Evolutionary conservation across 495 filamentous ascomycete genomes (phyloP).

Genomic region (Penicillium verhagenii): DNA sequence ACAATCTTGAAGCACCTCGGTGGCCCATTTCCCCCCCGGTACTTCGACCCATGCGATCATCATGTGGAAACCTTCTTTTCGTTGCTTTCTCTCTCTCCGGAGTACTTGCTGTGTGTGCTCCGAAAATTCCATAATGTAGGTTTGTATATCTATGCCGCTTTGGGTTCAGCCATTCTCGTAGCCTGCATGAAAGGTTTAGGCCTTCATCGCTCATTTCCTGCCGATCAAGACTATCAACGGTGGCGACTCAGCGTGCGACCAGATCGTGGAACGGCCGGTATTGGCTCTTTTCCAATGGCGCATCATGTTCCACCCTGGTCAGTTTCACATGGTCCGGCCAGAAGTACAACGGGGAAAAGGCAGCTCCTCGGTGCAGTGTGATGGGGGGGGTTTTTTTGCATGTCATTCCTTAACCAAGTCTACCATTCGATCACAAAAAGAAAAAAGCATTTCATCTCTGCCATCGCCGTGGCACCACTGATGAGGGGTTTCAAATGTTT

Average conservation of each 20-base stretch:
- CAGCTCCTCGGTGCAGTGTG: slow-evolving; percentile 7
- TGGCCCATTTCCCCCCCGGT: slow-evolving; percentile 7
- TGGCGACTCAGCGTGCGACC: slow-evolving; percentile 14
- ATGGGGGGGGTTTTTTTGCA: background rate
- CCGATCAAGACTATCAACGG: slow-evolving; percentile 27
- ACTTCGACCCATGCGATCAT: slow-evolving; percentile 13
- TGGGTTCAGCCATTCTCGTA: background rate
- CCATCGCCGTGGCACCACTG: too few species aligned
- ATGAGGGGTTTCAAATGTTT: too few species aligned
- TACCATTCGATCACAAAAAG: too few species aligned
- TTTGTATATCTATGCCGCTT: slow-evolving; percentile 20
- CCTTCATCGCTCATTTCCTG: slow-evolving; percentile 19
- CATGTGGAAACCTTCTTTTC: slow-evolving; percentile 14
- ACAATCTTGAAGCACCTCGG: slow-evolving; percentile 13
- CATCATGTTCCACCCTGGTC: slow-evolving; percentile 8
- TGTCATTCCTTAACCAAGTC: too few species aligned
- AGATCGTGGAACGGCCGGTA: slow-evolving; percentile 31
- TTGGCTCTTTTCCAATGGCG: slow-evolving; percentile 7
- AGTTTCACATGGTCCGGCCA: slow-evolving; percentile 27
- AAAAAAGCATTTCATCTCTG: too few species aligned
- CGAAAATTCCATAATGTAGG: background rate
- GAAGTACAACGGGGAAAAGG: slow-evolving; percentile 17
- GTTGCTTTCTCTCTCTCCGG: too few species aligned
- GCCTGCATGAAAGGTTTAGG: slow-evolving; percentile 1
- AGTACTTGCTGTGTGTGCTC: background rate